A percentile compares a stretch with the other conserved stretches of the same genome.
Evolutionary conservation across 2,329 filamentous ascomycete genomes (phyloP).

Genomic region (Fusarium stilboides): DNA sequence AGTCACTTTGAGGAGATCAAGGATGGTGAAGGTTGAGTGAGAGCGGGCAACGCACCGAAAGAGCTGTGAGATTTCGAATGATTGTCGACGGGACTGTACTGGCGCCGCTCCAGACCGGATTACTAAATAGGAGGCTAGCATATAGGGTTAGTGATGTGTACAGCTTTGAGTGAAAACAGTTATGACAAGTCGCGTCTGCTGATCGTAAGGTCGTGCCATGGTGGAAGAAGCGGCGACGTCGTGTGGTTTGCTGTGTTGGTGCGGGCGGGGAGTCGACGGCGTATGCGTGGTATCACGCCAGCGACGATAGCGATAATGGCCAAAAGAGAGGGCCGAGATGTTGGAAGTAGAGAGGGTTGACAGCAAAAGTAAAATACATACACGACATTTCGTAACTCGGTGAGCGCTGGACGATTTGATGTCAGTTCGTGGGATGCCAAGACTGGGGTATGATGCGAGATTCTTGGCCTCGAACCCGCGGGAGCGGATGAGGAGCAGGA

Average conservation of each 20-base stretch:
- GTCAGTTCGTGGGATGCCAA: slow-evolving; percentile 57
- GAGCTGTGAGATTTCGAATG: slow-evolving; percentile 70
- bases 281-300: slow-evolving; percentile 14
- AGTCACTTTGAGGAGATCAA: slow-evolving; percentile 6
- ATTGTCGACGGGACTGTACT: slow-evolving; percentile 67
- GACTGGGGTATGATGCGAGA: slow-evolving; percentile 50
- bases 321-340: slow-evolving; percentile 20
- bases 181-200: slow-evolving; percentile 6
- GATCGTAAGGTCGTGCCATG: background rate
- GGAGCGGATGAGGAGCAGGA: slow-evolving; percentile 33
- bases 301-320: slow-evolving; percentile 16
- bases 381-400: slow-evolving; percentile 67
- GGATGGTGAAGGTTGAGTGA: background rate
- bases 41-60: slow-evolving; percentile 62
- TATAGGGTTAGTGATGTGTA: slow-evolving; percentile 37
- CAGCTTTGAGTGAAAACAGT: background rate
- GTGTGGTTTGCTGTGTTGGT: slow-evolving; percentile 13
- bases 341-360: slow-evolving; percentile 28
- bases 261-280: slow-evolving; percentile 23
- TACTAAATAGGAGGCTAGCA: slow-evolving; percentile 71
- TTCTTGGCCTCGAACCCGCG: slow-evolving; percentile 49
- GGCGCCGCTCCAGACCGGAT: slow-evolving; percentile 68
- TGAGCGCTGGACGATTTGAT: slow-evolving; percentile 59
- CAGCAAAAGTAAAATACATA: slow-evolving; percentile 53
- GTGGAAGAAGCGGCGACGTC: slow-evolving; percentile 1